These are phyloP conservation scores for Scedosporium boydii DNA, from an alignment of 2,329 filamentous ascomycete genomes.

Conservation along the genomic window DNA sequence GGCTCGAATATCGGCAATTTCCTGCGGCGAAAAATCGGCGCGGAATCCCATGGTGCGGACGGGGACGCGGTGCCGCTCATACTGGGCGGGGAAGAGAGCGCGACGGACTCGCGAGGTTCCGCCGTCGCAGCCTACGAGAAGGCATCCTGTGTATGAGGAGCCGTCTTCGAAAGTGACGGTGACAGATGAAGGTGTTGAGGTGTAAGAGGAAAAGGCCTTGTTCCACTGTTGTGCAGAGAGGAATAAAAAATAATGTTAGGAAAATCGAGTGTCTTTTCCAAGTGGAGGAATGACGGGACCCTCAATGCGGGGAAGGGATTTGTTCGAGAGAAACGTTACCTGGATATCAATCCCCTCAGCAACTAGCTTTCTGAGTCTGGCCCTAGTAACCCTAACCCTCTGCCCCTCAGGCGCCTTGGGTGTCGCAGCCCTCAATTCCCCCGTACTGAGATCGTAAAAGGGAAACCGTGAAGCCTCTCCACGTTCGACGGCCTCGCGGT, in stretches of 20 bases:
- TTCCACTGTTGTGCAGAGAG: slow-evolving; percentile 24
- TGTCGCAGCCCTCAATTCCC: slow-evolving; percentile 27
- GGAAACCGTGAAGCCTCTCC: slow-evolving; percentile 39
- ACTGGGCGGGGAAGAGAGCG: slow-evolving; percentile 22
- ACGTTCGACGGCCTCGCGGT: slow-evolving; percentile 35
- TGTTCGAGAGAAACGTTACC: slow-evolving; percentile 17
- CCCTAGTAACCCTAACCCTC: slow-evolving; percentile 37
- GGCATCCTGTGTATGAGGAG: slow-evolving; percentile 25
- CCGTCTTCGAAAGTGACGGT: slow-evolving; percentile 37
- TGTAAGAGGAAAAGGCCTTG: slow-evolving; percentile 24
- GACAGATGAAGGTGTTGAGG: slow-evolving; percentile 22
- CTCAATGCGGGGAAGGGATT: neutral
- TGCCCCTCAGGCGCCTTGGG: slow-evolving; percentile 33
- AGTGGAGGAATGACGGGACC: neutral
- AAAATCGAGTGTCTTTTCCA: neutral
- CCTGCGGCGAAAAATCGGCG: slow-evolving; percentile 26
- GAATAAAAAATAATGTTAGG: neutral
- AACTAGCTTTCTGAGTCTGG: slow-evolving; percentile 34
- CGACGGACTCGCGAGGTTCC: slow-evolving; percentile 32
- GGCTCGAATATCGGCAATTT: slow-evolving; percentile 30
- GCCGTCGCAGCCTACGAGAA: slow-evolving; percentile 44
- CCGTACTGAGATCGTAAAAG: slow-evolving; percentile 46
- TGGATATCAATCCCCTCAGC: slow-evolving; percentile 35
- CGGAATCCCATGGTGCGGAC: slow-evolving; percentile 39
- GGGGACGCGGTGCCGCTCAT: slow-evolving; percentile 30